Conservation (phyloP, 257 asterid species). For the Ehretia macrophylla region DNA sequence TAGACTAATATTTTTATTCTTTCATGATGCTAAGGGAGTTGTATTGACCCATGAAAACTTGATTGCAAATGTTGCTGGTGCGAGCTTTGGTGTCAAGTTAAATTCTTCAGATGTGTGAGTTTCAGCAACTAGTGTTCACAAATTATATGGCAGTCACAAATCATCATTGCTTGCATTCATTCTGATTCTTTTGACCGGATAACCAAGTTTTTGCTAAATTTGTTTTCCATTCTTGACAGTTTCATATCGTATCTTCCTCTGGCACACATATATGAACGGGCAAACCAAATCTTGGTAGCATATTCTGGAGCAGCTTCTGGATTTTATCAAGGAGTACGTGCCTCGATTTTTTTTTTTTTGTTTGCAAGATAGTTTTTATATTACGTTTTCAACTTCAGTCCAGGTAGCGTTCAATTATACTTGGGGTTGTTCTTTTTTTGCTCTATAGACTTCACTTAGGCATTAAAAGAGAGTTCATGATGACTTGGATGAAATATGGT, state of each 20-base stretch:
- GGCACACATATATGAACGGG: conserved; percentile 94
- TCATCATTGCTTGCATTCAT: neutral
- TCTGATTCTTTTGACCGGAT: neutral
- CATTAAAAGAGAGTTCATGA: neutral
- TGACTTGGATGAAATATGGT: too few species aligned
- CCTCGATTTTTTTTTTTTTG: neutral
- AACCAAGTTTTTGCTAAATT: neutral
- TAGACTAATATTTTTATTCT: neutral
- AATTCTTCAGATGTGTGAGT: conserved; percentile 82
- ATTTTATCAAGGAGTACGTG: conserved; percentile 89
- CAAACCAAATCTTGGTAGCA: conserved; percentile 56
- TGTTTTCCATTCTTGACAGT: conserved; percentile 34
- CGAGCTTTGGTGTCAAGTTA: conserved; percentile 41
- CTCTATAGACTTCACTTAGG: neutral
- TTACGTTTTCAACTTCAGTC: neutral
- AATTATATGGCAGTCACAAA: neutral
- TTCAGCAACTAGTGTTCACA: neutral
- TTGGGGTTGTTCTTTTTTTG: neutral
- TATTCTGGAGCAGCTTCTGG: conserved; percentile 73
- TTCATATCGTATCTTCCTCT: conserved; percentile 90
- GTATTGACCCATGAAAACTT: conserved; percentile 77
- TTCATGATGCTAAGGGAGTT: conserved; percentile 49
- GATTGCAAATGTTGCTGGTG: conserved; percentile 80
- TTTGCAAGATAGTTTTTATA: neutral
- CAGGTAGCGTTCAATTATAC: neutral